phyloP scores from a whole-genome alignment of 2,329 filamentous ascomycete species.

The Stachybotrys chartarum region DNA sequence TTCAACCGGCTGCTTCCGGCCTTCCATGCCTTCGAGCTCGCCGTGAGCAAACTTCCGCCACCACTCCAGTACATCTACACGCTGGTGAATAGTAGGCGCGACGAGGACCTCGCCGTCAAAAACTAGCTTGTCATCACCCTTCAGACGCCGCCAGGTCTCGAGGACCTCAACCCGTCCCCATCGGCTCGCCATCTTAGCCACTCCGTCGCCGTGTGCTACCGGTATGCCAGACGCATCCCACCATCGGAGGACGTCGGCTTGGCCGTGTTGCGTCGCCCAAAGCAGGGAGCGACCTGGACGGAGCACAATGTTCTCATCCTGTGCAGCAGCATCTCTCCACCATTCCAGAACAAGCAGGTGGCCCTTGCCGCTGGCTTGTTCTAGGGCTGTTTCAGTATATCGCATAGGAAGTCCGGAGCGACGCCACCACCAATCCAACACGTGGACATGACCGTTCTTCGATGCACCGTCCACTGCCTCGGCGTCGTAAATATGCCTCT shows the following conservation, averaged over 20 bases:
- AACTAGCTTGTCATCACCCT: conserved; percentile 58
- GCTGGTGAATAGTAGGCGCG: conserved; percentile 79
- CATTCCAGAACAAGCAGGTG: conserved; percentile 84
- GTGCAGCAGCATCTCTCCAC: conserved; percentile 71
- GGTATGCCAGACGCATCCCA: conserved; percentile 80
- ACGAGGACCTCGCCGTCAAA: conserved; percentile 81
- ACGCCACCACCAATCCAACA: conserved; percentile 87
- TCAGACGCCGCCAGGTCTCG: conserved; percentile 69
- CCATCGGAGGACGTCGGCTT: conserved; percentile 72
- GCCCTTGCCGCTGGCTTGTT: conserved; percentile 78
- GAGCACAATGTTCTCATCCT: conserved; percentile 52
- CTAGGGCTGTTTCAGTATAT: conserved; percentile 81
- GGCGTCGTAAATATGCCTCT: conserved; percentile 70
- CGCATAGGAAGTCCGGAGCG: conserved; percentile 69
- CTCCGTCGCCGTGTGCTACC: conserved; percentile 70
- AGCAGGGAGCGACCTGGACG: conserved; percentile 82
- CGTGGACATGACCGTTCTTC: conserved; percentile 73
- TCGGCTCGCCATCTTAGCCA: conserved; percentile 76
- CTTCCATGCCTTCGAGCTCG: conserved; percentile 45
- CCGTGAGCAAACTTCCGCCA: conserved; percentile 67
- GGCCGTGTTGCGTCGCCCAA: conserved; percentile 76
- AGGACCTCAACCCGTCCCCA: conserved; percentile 81
- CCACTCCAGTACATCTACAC: conserved; percentile 83
- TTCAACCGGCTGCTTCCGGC: conserved; percentile 63
- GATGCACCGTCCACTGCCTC: conserved; percentile 86